Base-by-base conservation (phyloP, 2,329 filamentous ascomycete species). In the Monosporascus sp. region DNA sequence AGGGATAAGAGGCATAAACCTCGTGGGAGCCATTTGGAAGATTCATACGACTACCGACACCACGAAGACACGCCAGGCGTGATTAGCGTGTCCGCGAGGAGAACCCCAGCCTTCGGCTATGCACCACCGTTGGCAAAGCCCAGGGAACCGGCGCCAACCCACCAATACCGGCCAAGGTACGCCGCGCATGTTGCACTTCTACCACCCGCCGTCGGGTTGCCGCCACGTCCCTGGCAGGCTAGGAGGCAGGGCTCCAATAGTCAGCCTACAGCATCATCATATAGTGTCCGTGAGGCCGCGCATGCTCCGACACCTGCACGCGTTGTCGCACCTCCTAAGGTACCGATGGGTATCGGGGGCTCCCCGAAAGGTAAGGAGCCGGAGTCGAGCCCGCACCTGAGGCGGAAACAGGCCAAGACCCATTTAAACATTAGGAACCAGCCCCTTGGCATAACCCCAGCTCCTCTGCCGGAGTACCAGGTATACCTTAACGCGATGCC, bases 401-500 rank as follows among this genome's bases (percentile, higher is more conserved):
- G 57, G 26, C 54, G 48, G 15, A 55, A 56, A 37, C 14, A 14
- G 18, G 58, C 51, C 48, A 38, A 48, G 28, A 9, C 54, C 24
- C 5, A 28, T 37, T 15, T 46, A 28, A 46, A 46, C 43, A 28
- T 46, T 8, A 14, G 43, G 8, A 28, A 28, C 17, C 43, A 31
- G 7, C 24, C 43, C n/a, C 43, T 46, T 5, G 1, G 15, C 14
- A 26, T 24, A 17, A 26, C 31, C 5, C 43, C 14, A 17, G 40
- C 48, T 18, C 59, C 60, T 9, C 35, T 54, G 22, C 60, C 60
- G 5, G 44, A 51, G 20, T 61, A 61, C 26, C 58, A 56, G 22
- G 55, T 55, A 3, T 61, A 61, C 37, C 56, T 61, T 1, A 55
- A 59, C 45, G 58, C 56, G 49, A 37, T 49, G 35, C n/a, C 53